Conservation (phyloP, 805 yeast species). For the Myxozyma sirexii region DNA sequence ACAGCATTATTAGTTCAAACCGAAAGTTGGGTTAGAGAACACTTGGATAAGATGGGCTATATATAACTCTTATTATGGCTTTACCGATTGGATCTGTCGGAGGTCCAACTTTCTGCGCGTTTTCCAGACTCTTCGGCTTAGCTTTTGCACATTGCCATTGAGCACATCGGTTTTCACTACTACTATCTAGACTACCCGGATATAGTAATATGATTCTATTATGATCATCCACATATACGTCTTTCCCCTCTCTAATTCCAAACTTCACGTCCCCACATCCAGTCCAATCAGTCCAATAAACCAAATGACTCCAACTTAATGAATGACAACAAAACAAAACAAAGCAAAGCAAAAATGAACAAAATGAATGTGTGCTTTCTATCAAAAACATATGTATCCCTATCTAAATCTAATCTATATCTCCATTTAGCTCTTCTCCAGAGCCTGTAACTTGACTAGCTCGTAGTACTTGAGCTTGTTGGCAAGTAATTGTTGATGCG, state of each 20-base stretch:
- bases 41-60: too few relatives aligned
- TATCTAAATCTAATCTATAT: background rate
- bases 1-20: too few relatives aligned
- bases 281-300: background rate
- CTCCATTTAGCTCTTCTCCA: constrained; percentile 43
- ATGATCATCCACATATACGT: too few relatives aligned
- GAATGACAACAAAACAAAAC: background rate
- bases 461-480: constrained; percentile 46
- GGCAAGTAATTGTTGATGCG: constrained; percentile 49
- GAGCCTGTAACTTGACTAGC: constrained; percentile 46
- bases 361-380: background rate
- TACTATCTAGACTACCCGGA: too few relatives aligned
- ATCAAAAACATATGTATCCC: background rate
- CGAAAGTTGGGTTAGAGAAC: too few relatives aligned
- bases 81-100: too few relatives aligned
- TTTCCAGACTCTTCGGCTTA: too few relatives aligned
- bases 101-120: too few relatives aligned
- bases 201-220: too few relatives aligned
- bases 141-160: too few relatives aligned
- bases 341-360: background rate
- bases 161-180: too few relatives aligned
- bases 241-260: background rate
- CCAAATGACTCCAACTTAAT: constrained; percentile 3
- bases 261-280: background rate
- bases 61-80: too few relatives aligned